phyloP scores from a whole-genome alignment of 2,329 filamentous ascomycete genomes.

The Metarhizium anisopliae region DNA sequence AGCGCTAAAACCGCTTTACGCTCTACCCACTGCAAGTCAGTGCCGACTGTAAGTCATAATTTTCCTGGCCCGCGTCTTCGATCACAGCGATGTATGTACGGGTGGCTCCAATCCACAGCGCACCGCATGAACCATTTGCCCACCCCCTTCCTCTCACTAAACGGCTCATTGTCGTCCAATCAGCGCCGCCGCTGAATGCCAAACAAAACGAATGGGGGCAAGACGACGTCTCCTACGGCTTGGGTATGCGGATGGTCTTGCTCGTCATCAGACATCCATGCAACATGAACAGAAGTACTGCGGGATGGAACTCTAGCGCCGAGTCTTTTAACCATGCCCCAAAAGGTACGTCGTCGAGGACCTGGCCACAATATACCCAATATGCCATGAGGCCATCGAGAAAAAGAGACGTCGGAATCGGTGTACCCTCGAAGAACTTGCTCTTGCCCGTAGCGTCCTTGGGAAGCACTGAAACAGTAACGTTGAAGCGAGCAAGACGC shows the following conservation, averaged over 20 bases:
- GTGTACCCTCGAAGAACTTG: constrained; percentile 93
- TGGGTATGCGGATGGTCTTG: constrained; percentile 90
- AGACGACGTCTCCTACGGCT: constrained; percentile 45
- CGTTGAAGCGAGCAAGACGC: constrained; percentile 92
- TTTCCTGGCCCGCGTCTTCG: too few species aligned
- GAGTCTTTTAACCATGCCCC: constrained; percentile 62
- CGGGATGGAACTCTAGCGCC: constrained; percentile 73
- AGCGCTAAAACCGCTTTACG: too few species aligned
- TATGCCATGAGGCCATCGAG: constrained; percentile 81
- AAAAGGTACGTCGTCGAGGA: constrained; percentile 68
- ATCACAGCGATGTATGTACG: too few species aligned
- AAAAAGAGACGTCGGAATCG: constrained; percentile 81
- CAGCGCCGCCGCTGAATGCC: too few species aligned
- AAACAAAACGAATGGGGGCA: background rate
- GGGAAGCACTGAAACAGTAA: constrained; percentile 79
- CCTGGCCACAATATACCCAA: constrained; percentile 76
- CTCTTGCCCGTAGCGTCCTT: constrained; percentile 90
- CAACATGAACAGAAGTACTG: constrained; percentile 70
- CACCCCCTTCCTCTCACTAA: too few species aligned
- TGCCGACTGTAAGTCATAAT: too few species aligned
- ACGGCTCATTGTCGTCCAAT: too few species aligned
- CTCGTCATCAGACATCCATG: constrained; percentile 93
- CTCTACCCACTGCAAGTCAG: too few species aligned
- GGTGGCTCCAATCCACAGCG: too few species aligned
- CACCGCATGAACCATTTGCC: too few species aligned